A percentile compares a stretch with the other conserved stretches of the same genome.
Evolutionary conservation across 257 asterid species (phyloP).

Genomic region (Solanum pimpinellifolium): DNA sequence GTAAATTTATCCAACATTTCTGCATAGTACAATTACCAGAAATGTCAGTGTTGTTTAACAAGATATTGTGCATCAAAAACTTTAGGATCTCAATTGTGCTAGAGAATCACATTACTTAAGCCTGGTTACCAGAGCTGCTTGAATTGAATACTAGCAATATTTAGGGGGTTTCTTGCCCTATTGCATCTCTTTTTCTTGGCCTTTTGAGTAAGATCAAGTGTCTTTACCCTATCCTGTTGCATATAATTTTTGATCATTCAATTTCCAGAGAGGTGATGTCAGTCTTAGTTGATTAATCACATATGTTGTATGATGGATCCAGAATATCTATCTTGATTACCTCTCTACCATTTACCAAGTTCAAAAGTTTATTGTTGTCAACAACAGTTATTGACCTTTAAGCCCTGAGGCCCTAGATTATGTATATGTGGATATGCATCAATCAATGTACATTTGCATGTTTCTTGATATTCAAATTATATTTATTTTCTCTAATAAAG

Average conservation of each 20-base stretch:
- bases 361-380: not conserved
- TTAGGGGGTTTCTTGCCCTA: not conserved
- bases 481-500: not conserved
- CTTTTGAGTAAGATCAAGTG: conserved; percentile 11
- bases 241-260: not conserved
- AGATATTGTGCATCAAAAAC: not conserved
- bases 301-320: not conserved
- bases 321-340: not conserved
- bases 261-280: not conserved
- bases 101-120: not conserved
- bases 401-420: not conserved
- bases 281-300: not conserved
- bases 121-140: not conserved
- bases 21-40: not conserved
- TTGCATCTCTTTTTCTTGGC: conserved; percentile 15
- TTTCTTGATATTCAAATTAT: not conserved
- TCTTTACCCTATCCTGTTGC: not conserved
- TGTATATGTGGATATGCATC: not conserved
- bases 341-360: not conserved
- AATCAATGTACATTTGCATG: not conserved
- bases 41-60: not conserved
- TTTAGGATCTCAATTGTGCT: not conserved
- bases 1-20: not conserved
- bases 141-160: not conserved
- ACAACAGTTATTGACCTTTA: not conserved